Conservation (phyloP, 2,329 filamentous ascomycete genomes). For the Drechslerella coelobrocha region DNA sequence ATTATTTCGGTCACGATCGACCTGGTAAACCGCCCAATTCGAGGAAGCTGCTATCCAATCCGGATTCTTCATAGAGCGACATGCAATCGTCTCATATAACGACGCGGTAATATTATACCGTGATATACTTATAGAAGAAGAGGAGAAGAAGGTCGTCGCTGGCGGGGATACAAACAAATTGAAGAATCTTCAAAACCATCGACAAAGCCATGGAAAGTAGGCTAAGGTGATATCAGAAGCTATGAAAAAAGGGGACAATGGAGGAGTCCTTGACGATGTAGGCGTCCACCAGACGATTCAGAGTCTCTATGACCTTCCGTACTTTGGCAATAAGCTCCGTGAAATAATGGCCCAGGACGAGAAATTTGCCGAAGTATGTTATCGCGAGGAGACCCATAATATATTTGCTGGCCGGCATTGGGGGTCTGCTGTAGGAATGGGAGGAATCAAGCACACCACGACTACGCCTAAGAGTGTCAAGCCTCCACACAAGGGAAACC, state of each 20-base stretch:
- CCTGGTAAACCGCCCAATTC: no score
- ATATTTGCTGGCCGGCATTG: conserved; percentile 6
- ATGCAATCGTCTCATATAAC: conserved; percentile 59
- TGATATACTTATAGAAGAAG: conserved; percentile 58
- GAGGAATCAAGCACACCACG: neutral
- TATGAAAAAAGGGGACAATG: conserved; percentile 31
- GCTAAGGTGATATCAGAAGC: conserved; percentile 52
- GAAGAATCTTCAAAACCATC: conserved; percentile 52
- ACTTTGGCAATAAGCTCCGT: conserved; percentile 4
- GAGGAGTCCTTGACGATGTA: conserved; percentile 28
- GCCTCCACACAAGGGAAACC: no score
- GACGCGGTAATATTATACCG: conserved; percentile 59
- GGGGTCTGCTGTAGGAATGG: no score
- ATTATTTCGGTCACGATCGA: no score
- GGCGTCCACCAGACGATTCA: conserved; percentile 52
- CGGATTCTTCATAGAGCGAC: conserved; percentile 58
- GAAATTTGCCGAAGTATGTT: conserved; percentile 10
- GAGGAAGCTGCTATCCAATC: conserved; percentile 58
- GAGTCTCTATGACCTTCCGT: conserved; percentile 50
- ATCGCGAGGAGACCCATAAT: conserved; percentile 16
- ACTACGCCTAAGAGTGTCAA: no score
- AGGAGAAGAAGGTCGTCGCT: conserved; percentile 56
- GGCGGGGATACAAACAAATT: conserved; percentile 55
- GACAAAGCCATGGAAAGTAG: conserved; percentile 51
- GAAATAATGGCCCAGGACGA: conserved; percentile 5